Evolutionary conservation across 352 stramenopile species (phyloP), one percentile per base, ranked within the genome.

Genomic region (Globisporangium cystogenes): DNA sequence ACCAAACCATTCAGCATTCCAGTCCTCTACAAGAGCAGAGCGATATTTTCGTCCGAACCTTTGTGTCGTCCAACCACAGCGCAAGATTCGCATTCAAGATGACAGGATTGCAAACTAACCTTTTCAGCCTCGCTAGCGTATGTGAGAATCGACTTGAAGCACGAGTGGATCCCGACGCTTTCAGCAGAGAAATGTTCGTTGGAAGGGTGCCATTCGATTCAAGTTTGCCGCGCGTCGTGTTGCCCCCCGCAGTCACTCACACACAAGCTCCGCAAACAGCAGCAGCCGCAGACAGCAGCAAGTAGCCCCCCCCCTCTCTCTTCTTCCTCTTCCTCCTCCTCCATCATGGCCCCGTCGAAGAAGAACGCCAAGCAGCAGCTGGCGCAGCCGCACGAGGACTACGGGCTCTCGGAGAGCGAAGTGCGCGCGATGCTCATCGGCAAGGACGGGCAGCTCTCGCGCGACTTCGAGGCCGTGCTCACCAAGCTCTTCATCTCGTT

Each of bases 401-500:
- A 63, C 37, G 66, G 66, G 33, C 68, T 90, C 53, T 87, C 82
- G 60, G 82, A 92, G 76, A 89, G 83, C 68, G 76, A 92, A 57
- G 79, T 90, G 58, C 82, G 82, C 64, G 70, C 78, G 62, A 80
- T 92, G 55, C 75, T 92, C 43, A 87, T 92, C 45, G 82, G 76
- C 68, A 84, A 82, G 60, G 79, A 92, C 65, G 82, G 82, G 46
- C 86, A 84, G 64, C 67, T 92, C 16, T 89, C 82, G 59, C 82
- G 78, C 64, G 78, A 92, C 67, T 92, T 92, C 49, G 82, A 92
- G 56, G 75, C 82, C n/a, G 76, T 89, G 70, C 68, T 92, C 41
- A 92, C 82, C 48, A 82, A 84, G 61, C 73, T 92, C 55, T 92
- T 86, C 73, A 85, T 92, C 60, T 90, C 82, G 51, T 92, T 88